phyloP scores from a whole-genome alignment of 2,329 filamentous ascomycete species.

The Alternaria viburni region DNA sequence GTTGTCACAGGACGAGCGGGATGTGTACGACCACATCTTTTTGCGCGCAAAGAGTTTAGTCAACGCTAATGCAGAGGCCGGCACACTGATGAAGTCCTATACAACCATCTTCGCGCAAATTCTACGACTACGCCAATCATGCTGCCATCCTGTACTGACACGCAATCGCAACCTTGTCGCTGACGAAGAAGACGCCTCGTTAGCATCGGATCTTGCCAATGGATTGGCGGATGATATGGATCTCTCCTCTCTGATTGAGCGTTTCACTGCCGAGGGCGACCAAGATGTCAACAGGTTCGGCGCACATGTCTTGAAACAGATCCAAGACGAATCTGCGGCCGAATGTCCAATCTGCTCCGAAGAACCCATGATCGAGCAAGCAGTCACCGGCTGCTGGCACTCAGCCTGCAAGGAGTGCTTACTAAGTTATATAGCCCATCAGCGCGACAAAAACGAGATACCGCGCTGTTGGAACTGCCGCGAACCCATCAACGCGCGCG shows the following conservation, averaged over 20 bases:
- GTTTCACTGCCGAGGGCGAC: conserved; percentile 71
- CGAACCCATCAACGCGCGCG: conserved; percentile 77
- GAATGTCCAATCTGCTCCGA: conserved; percentile 96
- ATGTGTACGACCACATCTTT: conserved; percentile 92
- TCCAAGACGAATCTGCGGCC: conserved; percentile 83
- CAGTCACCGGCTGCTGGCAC: conserved; percentile 97
- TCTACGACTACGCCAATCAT: conserved; percentile 87
- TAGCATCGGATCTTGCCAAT: conserved; percentile 77
- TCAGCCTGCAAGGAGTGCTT: conserved; percentile 94
- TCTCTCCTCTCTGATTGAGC: conserved; percentile 80
- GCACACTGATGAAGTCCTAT: conserved; percentile 92
- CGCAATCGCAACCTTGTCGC: conserved; percentile 83
- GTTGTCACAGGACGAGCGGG: conserved; percentile 81
- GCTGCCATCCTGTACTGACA: conserved; percentile 90
- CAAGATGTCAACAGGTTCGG: conserved; percentile 76
- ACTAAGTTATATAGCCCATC: conserved; percentile 87
- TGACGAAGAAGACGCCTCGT: conserved; percentile 84
- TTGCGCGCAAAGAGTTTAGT: conserved; percentile 83
- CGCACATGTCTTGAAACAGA: conserved; percentile 85
- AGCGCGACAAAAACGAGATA: conserved; percentile 75
- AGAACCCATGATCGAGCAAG: conserved; percentile 93
- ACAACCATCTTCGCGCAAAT: conserved; percentile 98
- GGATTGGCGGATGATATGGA: conserved; percentile 97
- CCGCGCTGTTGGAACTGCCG: conserved; percentile 92
- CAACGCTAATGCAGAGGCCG: conserved; percentile 84